Percentiles rank a stretch among this genome's conserved stretches.
These are phyloP conservation scores for Discostella stelligeroides DNA, from an alignment of 108 stramenopile species.

Conservation along the genomic window DNA sequence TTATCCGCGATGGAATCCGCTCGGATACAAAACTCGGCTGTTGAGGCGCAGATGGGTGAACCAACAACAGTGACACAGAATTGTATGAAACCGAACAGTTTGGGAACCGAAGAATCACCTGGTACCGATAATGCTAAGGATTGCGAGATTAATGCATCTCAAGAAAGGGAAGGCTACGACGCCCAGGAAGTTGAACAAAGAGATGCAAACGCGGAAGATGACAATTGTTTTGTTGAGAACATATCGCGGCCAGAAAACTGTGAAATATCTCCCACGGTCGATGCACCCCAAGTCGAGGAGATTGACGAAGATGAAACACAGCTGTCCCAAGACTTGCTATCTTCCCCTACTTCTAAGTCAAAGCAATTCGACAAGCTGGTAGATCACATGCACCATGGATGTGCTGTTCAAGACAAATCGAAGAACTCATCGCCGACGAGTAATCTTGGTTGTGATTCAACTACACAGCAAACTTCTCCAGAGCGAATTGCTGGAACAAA, in stretches of 20 bases:
- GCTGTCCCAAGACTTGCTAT: constrained; percentile 40
- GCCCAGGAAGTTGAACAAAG: neutral
- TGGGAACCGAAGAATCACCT: too few relatives aligned
- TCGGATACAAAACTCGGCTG: too few relatives aligned
- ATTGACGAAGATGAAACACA: constrained; percentile 11
- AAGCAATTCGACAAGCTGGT: neutral
- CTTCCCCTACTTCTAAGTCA: constrained; percentile 2
- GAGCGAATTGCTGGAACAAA: neutral
- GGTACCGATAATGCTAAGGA: neutral
- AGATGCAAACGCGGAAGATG: constrained; percentile 4
- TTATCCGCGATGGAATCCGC: too few relatives aligned
- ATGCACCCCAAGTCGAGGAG: neutral
- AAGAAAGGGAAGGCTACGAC: neutral
- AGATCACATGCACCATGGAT: neutral
- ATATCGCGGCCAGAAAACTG: neutral
- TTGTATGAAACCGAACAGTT: too few relatives aligned
- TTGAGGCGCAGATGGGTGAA: too few relatives aligned
- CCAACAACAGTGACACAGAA: too few relatives aligned
- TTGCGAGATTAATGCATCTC: neutral
- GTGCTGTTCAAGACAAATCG: neutral
- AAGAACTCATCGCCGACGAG: neutral
- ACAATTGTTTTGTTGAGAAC: too few relatives aligned
- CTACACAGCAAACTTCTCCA: neutral
- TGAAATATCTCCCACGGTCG: neutral
- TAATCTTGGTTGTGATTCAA: neutral